Percentiles rank a stretch among this genome's conserved stretches.
Conservation (phyloP, 495 filamentous ascomycete species). For the Annulohypoxylon stygium region DNA sequence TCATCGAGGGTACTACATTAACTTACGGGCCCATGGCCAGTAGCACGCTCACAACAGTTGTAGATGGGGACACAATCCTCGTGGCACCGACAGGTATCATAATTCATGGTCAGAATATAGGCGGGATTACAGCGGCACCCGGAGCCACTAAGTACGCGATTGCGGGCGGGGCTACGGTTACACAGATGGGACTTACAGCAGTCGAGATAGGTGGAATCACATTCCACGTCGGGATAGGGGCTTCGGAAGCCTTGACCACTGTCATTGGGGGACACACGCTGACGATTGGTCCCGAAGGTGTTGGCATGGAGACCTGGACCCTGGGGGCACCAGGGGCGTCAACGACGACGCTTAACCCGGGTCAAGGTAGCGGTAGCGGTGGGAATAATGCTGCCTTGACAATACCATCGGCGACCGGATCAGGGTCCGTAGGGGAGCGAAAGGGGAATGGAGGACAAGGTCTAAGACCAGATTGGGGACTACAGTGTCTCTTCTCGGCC, state of each 20-base stretch:
- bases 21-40: conserved; percentile 53
- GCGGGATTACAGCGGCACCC: conserved; percentile 52
- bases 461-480: conserved; percentile 15
- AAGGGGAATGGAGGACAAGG: conserved; percentile 17
- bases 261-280: conserved; percentile 58
- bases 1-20: conserved; percentile 60
- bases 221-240: conserved; percentile 58
- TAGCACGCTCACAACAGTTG: conserved; percentile 52
- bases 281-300: conserved; percentile 57
- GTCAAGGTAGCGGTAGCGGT: conserved; percentile 14
- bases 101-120: conserved; percentile 57
- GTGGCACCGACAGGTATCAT: conserved; percentile 63
- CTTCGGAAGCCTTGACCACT: conserved; percentile 53
- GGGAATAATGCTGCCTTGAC: conserved; percentile 37
- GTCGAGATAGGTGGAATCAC: conserved; percentile 63
- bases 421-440: conserved; percentile 13
- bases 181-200: conserved; percentile 62
- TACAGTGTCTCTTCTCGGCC: conserved; percentile 31
- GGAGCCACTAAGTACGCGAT: conserved; percentile 57
- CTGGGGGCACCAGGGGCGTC: conserved; percentile 59
- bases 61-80: conserved; percentile 60
- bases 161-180: conserved; percentile 63
- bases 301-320: conserved; percentile 60
- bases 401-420: conserved; percentile 35
- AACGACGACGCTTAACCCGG: conserved; percentile 55